Percentiles rank a stretch among this genome's conserved stretches.
Evolutionary conservation across 129 eudicot species (phyloP).

Genomic region (Tanacetum coccineum): DNA sequence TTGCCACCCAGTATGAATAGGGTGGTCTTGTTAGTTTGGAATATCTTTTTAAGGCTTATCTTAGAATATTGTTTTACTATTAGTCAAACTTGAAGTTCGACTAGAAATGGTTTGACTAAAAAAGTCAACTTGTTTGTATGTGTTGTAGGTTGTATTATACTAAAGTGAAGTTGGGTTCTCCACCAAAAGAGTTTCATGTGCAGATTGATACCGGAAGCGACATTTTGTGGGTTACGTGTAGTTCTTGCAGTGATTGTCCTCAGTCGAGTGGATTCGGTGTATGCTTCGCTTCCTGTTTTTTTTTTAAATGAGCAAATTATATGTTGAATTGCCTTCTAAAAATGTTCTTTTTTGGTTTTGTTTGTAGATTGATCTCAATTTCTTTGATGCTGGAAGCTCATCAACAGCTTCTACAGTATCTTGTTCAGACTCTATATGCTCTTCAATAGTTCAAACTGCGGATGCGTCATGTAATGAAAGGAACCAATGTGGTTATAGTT

Average conservation of each 20-base stretch:
- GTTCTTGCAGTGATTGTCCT: constrained; percentile 77
- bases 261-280: constrained; percentile 91
- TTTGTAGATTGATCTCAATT: constrained; percentile 68
- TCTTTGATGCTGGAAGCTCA: constrained; percentile 61
- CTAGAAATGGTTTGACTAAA: constrained; percentile 22
- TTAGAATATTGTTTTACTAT: no score
- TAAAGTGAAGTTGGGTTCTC: constrained; percentile 84
- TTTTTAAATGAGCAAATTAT: not conserved
- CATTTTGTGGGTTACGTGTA: constrained; percentile 83
- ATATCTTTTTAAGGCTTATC: no score
- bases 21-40: no score
- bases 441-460: constrained; percentile 51
- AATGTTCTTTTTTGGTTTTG: not conserved
- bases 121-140: constrained; percentile 19
- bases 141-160: constrained; percentile 72
- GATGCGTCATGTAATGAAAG: constrained; percentile 66
- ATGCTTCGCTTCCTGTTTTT: constrained; percentile 5
- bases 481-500: constrained; percentile 72
- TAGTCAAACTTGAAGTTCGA: not conserved
- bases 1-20: no score
- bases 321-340: constrained; percentile 3
- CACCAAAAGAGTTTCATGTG: constrained; percentile 83
- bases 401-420: constrained; percentile 69
- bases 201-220: constrained; percentile 99
- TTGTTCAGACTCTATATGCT: constrained; percentile 75